Base-by-base conservation (phyloP, 192 early-diverging fungal genomes). In the Pilobolus umbonatus region DNA sequence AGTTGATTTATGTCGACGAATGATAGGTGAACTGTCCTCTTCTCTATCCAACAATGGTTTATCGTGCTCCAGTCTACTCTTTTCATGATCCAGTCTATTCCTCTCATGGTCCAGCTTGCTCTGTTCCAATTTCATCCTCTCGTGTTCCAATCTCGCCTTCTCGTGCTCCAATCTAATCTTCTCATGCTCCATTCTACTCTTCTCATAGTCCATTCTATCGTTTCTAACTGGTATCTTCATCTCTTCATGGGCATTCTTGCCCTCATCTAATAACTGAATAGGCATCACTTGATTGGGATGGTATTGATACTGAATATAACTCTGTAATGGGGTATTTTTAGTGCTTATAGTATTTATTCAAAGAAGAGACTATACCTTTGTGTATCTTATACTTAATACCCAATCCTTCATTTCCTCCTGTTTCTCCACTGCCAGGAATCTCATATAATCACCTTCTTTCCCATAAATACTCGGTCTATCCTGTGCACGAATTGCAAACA, bases 401-500 rank as follows among this genome's bases (percentile, higher is more conserved):
- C 89, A 91, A 66, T 89, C 85, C 53, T 78, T 78, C 45, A 88
- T 67, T 17, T 80, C 77, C 17, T 85, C 87, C 15, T 77, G 58
- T 39, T 76, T 72, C 6, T 88, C 86, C 0, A 81, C 80, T 55
- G 86, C 85, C n/a, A 91, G 54, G 61, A 78, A 87, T 40, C 82
- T 72, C 22, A 89, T 78, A 51, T 93, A 94, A 63, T 96, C 92
- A 45, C 90, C 83, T 32, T 84, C 84, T 64, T 86, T 89, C 65
- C 94, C 88, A 76, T 92, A 94, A 61, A 88, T 80, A 26, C 82
- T 75, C 25, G 87, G 71, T 61, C 76, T 82, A 63, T 89, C 79
- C 48, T 88, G 88, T 1, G 90, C 90, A 71, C 91, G 86, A 9
- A 96, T 73, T 0, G 85, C 89, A 80, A 96, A 93, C 34, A 84